These are phyloP conservation scores for Microbotryum scabiosae DNA, from an alignment of 1,284 basidiomycete species.

Conservation along the genomic window DNA sequence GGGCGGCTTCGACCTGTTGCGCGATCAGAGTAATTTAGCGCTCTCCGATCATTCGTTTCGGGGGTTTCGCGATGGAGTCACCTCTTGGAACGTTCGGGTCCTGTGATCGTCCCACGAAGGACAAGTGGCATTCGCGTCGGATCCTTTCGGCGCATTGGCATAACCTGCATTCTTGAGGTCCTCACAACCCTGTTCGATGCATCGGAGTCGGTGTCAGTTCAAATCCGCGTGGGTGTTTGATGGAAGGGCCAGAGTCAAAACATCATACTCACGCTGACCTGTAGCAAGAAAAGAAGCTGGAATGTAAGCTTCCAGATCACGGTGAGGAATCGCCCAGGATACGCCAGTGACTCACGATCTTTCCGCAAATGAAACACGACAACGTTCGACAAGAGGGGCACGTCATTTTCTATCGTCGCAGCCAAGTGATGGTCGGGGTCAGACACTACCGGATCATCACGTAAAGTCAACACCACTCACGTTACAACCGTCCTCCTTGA, in stretches of 20 bases:
- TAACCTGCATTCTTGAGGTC: slow-evolving; percentile 27
- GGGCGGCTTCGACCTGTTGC: slow-evolving; percentile 26
- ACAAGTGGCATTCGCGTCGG: slow-evolving; percentile 4
- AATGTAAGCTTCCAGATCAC: no score
- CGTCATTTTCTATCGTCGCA: slow-evolving; percentile 18
- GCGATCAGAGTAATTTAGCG: no score
- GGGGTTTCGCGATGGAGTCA: neutral
- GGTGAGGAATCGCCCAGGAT: no score
- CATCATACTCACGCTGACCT: neutral
- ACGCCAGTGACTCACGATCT: slow-evolving; percentile 1
- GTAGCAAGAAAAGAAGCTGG: neutral
- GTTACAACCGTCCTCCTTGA: slow-evolving; percentile 20
- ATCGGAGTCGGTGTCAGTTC: slow-evolving; percentile 3
- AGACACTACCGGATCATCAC: neutral
- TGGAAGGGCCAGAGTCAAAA: neutral
- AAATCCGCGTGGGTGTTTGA: neutral
- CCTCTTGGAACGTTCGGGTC: slow-evolving; percentile 20
- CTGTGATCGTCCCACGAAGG: slow-evolving; percentile 26
- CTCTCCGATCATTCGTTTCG: no score
- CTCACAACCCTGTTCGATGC: slow-evolving; percentile 19
- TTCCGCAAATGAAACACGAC: slow-evolving; percentile 24
- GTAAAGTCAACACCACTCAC: neutral
- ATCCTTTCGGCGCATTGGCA: slow-evolving; percentile 4
- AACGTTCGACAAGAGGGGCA: slow-evolving; percentile 19
- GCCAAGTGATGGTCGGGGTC: slow-evolving; percentile 3